Evolutionary conservation across 108 stramenopile genomes (phyloP).

Genomic region (Nitzschia palea): DNA sequence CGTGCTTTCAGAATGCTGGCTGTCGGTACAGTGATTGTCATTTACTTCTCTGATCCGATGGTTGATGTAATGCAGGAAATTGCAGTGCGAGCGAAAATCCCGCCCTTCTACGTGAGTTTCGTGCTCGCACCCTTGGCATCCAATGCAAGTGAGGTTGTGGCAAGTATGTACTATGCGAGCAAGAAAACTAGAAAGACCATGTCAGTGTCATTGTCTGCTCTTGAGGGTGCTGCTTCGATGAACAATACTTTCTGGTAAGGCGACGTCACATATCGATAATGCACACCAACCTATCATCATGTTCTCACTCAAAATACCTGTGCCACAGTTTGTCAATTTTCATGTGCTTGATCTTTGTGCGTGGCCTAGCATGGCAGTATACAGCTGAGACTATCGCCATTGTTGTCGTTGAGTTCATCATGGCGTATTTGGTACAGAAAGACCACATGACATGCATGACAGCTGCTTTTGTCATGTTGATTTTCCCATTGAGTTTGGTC

Average conservation of each 20-base stretch:
- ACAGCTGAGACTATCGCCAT: slow-evolving; percentile 95
- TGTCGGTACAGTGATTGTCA: slow-evolving; percentile 85
- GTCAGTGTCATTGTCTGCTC: slow-evolving; percentile 84
- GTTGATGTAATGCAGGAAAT: slow-evolving; percentile 94
- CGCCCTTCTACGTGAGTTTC: slow-evolving; percentile 96
- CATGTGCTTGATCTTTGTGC: slow-evolving; percentile 90
- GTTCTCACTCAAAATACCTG: neutral
- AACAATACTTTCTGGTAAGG: slow-evolving; percentile 93
- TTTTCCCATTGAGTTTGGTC: slow-evolving; percentile 86
- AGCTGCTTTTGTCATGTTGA: slow-evolving; percentile 52
- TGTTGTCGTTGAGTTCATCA: slow-evolving; percentile 85
- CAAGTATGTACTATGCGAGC: slow-evolving; percentile 88
- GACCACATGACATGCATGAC: slow-evolving; percentile 42
- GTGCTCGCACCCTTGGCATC: slow-evolving; percentile 95
- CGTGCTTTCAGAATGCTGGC: slow-evolving; percentile 84
- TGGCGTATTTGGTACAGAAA: slow-evolving; percentile 54
- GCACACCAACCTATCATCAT: neutral
- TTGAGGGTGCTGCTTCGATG: slow-evolving; percentile 97
- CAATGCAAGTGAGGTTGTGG: slow-evolving; percentile 95
- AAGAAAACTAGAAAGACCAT: slow-evolving; percentile 96
- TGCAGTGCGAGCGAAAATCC: slow-evolving; percentile 66
- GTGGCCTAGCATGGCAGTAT: slow-evolving; percentile 94
- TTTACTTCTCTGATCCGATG: slow-evolving; percentile 96
- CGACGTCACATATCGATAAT: neutral
- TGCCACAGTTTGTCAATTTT: slow-evolving; percentile 81